Evolutionary conservation across 2,329 filamentous ascomycete species (phyloP), one percentile per base, ranked within the genome.

Genomic region (Nigrospora sphaerica): DNA sequence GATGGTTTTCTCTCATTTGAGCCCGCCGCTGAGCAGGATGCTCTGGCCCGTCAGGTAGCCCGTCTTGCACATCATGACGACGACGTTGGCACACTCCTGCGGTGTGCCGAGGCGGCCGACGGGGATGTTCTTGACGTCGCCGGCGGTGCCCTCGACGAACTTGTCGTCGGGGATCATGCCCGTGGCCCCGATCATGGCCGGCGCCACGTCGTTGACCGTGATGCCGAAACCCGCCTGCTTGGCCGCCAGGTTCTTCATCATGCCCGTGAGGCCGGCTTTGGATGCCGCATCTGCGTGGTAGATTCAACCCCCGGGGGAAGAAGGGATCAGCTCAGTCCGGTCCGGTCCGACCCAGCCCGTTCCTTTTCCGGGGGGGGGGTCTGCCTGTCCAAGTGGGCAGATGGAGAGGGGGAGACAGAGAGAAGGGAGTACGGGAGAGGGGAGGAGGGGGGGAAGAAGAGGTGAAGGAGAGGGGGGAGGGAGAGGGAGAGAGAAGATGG

Each of bases 191-290:
- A 85, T 84, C 79, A 85, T 84, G 3, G 81, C 81, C 0, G 81
- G 81, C 3, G 80, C 78, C n/a, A 85, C 78, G 51, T 84, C 80
- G 49, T 85, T 85, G 47, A 84, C 78, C 13, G 80, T 81, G 53
- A 85, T 81, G 32, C 80, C 80, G 53, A 71, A 72, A 46, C 73
- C 70, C 2, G 78, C 81, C 18, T 84, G 70, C 39, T 78, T 77
- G 1, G 69, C 72, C 1, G 80, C 73, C 31, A 85, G 67, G 51
- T 83, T 85, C 57, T 74, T 78, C 76, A 83, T 83, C 75, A 85
- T 78, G 3, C 77, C 77, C 5, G 75, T 78, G 50, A 85, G 60
- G 2, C 80, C 81, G 9, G 75, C 80, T 60, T 83, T 83, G 28
- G 75, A 78, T 3, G 80, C 78, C 5, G 78, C 78, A 49, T 47